Base-by-base conservation (phyloP, 2,329 filamentous ascomycete species). In the Diaporthe vaccinii region DNA sequence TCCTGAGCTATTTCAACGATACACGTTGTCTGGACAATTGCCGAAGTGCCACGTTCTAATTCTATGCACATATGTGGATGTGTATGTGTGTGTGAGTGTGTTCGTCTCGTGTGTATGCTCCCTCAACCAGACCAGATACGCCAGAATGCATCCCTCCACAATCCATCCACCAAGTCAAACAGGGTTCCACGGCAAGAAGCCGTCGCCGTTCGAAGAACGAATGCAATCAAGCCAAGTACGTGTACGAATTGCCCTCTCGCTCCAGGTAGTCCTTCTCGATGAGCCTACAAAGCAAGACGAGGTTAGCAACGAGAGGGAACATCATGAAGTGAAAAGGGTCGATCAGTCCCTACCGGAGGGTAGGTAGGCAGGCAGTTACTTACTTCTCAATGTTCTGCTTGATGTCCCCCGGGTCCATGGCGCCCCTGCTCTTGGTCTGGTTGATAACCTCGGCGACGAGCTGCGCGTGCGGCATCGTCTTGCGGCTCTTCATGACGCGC, bases 331-430 rank as follows among this genome's bases (percentile, higher is more conserved):
- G 39, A 62, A 58, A 17, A 8, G 55, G 5, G 39, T 59, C 72
- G 70, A 55, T 59, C 31, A 53, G 77, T 14, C 49, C 69, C 15
- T 39, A 39, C 6, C 15, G 14, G 2, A 20, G 14, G 20, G 51
- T 5, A 28, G 34, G 34, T 34, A 46, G 22, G 10, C 1, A 39
- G 17, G 4, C 17, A 28, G n/a, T 68, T 41, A 89, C 93, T 81
- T 85, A 96, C 92, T 94, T 95, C 84, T 98, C 97, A 84, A 99
- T 98, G 83, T 98, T 97, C 86, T 93, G 93, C 91, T 99, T 99
- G 78, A 99, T 98, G 77, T 97, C 95, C 2, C 88, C 88, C 55
- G 95, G 90, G 81, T 98, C 96, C 75, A 99, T 88, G 25, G 94
- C 95, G 20, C 97, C 97, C 73, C 97, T 89, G 78, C 91, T 94